Evolutionary conservation across 805 yeast species (phyloP), one percentile per base, ranked within the genome.

Genomic region (Monosporozyma servazzii): DNA sequence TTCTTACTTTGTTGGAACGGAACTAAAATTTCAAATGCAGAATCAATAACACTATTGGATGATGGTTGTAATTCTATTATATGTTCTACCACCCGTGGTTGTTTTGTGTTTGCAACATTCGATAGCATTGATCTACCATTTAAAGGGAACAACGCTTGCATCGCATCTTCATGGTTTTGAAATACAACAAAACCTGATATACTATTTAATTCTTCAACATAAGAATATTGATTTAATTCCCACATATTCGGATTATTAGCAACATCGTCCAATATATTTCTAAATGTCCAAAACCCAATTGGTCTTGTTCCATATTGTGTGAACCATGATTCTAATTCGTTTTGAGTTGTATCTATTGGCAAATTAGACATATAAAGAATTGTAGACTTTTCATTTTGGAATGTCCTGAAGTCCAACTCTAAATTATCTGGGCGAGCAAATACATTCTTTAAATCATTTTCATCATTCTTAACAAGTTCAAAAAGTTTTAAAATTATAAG

Each of bases 261-360:
- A 2, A 61, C 56, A 27, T 61, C 66, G 42, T 64, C 68, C 2
- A 61, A 57, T 25, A 81, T 76, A n/a, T 79, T 76, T 61, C 82
- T 82, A 48, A 89, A 73, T 0, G 93, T 82, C 96, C 96, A 88
- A 65, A 88, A 87, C 11, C 95, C 93, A 48, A 86, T 76, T 1
- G 96, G 95, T 48, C 90, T 75, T 1, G 88, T 85, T 2, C 95
- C 95, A 64, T 78, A 84, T 63, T 86, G 93, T 3, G 88, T 81
- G 65, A 88, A 89, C 96, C 96, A 90, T 31, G 84, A 75, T 70
- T 89, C 96, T 47, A 89, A 73, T 68, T 90, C 96, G 48, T 88
- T 77, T 67, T 90, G 96, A 1, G 96, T 90, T 5, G 91, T 86
- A 60, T 89, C 96, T 25, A 74, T 73, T 2, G 96, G 90, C 56